Evolutionary conservation across 192 early-diverging fungal genomes (phyloP).

Genomic region (Dimargaris xerosporica): DNA sequence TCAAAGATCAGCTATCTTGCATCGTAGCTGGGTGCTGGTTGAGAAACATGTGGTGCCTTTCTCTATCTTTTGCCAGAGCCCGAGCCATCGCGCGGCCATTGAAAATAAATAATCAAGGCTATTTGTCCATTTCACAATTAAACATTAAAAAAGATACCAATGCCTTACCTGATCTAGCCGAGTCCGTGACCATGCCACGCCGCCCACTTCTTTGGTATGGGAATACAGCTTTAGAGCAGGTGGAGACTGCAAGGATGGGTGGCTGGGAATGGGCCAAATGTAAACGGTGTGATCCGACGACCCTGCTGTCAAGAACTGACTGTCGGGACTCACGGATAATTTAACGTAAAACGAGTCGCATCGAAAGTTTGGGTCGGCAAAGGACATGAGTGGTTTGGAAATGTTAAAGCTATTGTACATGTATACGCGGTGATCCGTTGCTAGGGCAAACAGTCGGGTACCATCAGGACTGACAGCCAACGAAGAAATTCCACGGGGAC

Average conservation of each 20-base stretch:
- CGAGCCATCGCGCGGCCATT: too few relatives aligned
- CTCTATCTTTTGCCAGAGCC: too few relatives aligned
- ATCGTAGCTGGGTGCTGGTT: too few relatives aligned
- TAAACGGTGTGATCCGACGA: constrained; percentile 45
- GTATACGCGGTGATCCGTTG: constrained; percentile 52
- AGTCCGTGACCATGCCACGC: background rate
- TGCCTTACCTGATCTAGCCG: too few relatives aligned
- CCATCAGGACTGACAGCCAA: constrained; percentile 47
- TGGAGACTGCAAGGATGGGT: too few relatives aligned
- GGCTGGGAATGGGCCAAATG: constrained; percentile 34
- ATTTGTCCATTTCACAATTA: too few relatives aligned
- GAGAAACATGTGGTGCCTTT: too few relatives aligned
- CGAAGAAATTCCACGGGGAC: constrained; percentile 40
- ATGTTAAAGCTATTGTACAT: constrained; percentile 45
- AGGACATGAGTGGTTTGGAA: constrained; percentile 28
- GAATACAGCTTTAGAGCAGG: background rate
- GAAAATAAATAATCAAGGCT: too few relatives aligned
- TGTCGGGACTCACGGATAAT: constrained; percentile 55
- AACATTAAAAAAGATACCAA: too few relatives aligned
- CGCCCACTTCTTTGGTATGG: constrained; percentile 3
- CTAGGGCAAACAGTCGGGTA: constrained; percentile 49
- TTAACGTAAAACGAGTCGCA: constrained; percentile 54
- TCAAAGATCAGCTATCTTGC: too few relatives aligned
- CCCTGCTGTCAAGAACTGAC: constrained; percentile 50
- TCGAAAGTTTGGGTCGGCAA: constrained; percentile 37